A percentile compares a stretch with the other conserved stretches of the same genome.
These are phyloP conservation scores for Teunomyces pallodes DNA, from an alignment of 805 yeast genomes.

Conservation along the genomic window DNA sequence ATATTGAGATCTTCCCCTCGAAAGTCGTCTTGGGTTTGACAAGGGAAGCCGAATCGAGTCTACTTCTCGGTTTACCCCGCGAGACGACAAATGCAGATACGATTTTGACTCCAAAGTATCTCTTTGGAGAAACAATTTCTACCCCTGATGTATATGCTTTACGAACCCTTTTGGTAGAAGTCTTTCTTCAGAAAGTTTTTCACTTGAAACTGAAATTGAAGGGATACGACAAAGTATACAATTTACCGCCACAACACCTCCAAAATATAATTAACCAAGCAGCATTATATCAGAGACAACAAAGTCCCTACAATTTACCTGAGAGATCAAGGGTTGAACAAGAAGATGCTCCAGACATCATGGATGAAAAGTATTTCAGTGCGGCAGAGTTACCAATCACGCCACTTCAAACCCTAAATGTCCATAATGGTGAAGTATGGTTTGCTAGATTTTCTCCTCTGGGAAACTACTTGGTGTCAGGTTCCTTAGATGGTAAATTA, in stretches of 20 bases:
- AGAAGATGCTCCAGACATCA: not conserved
- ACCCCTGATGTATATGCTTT: not conserved
- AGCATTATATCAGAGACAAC: slow-evolving; percentile 18
- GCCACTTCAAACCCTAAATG: slow-evolving; percentile 41
- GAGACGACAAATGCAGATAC: not conserved
- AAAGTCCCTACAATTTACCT: slow-evolving; percentile 28
- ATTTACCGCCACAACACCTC: slow-evolving; percentile 22
- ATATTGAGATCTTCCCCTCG: not conserved
- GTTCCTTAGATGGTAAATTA: slow-evolving; percentile 65
- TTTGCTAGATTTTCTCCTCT: slow-evolving; percentile 71
- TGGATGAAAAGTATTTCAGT: slow-evolving; percentile 8
- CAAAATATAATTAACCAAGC: slow-evolving; percentile 22
- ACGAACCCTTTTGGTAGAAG: slow-evolving; percentile 8
- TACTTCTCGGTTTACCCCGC: not conserved
- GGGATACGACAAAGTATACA: slow-evolving; percentile 7
- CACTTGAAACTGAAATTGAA: not conserved
- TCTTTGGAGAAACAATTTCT: not conserved
- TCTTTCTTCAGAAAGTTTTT: slow-evolving; percentile 5
- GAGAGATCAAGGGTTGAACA: slow-evolving; percentile 17
- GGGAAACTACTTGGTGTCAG: slow-evolving; percentile 75
- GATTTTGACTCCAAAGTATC: not conserved
- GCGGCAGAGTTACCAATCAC: slow-evolving; percentile 43
- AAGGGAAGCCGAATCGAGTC: slow-evolving; percentile 22
- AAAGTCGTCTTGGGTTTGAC: slow-evolving; percentile 14
- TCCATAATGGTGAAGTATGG: slow-evolving; percentile 81